Conservation (phyloP, 2,329 filamentous ascomycete genomes). For the Trichoderma atroviride region DNA sequence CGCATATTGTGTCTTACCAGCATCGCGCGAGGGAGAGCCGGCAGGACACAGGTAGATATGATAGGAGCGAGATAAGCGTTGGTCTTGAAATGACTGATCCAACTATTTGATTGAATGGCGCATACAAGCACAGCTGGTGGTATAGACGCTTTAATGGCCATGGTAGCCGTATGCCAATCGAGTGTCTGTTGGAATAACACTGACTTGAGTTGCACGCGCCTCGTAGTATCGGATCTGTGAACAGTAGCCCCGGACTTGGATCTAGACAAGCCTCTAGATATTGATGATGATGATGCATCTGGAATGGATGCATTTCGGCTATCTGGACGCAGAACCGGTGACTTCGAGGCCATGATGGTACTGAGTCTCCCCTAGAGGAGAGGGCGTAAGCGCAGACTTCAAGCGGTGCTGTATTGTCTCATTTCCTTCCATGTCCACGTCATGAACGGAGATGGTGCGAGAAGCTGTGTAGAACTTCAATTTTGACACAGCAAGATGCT, state of each 20-base stretch:
- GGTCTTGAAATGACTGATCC: background rate
- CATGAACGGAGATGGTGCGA: background rate
- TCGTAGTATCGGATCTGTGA: background rate
- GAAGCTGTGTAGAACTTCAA: background rate
- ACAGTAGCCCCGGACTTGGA: background rate
- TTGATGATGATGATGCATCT: background rate
- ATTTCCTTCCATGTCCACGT: background rate
- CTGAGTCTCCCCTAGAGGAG: background rate
- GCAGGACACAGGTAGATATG: background rate
- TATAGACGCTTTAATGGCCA: conserved; percentile 1
- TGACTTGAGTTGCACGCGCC: background rate
- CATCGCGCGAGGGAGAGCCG: background rate
- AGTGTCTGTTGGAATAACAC: background rate
- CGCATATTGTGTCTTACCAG: background rate
- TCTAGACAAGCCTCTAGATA: background rate
- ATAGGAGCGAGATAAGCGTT: background rate
- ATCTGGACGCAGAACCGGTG: background rate
- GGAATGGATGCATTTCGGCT: background rate
- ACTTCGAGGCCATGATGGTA: background rate
- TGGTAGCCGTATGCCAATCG: background rate
- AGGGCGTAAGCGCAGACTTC: background rate
- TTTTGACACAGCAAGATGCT: background rate
- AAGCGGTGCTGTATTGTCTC: background rate
- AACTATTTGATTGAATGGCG: conserved; percentile 4
- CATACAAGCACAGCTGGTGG: conserved; percentile 8